Evolutionary conservation across 1,139 yeast genomes (phyloP).

Genomic region (Sugiyamaella novakii): DNA sequence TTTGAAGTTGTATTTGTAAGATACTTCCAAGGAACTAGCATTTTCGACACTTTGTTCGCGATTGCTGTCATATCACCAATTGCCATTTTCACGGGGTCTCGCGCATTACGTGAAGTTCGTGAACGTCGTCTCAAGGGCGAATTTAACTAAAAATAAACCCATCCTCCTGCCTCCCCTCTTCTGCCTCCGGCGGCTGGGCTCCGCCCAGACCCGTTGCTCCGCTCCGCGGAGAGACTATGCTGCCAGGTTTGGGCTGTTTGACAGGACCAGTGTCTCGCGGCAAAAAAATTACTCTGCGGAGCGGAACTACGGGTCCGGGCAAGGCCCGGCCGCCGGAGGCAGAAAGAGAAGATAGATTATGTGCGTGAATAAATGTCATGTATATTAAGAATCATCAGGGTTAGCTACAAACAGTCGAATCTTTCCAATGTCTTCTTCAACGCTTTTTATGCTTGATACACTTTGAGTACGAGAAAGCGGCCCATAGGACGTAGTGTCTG

Average conservation of each 20-base stretch:
- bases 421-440: constrained; percentile 45
- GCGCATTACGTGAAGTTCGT: constrained; percentile 49
- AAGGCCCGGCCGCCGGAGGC: too few relatives aligned
- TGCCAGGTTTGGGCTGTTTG: too few relatives aligned
- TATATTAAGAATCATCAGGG: constrained; percentile 51
- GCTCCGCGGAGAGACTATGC: background rate
- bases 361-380: too few relatives aligned
- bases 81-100: constrained; percentile 67
- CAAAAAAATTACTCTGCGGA: too few relatives aligned
- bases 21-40: constrained; percentile 71
- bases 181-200: constrained; percentile 14
- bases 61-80: constrained; percentile 56
- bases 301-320: too few relatives aligned
- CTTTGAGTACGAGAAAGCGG: constrained; percentile 27
- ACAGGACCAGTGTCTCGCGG: too few relatives aligned
- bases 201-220: background rate
- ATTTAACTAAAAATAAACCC: constrained; percentile 16
- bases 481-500: constrained; percentile 8
- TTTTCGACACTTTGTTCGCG: constrained; percentile 67
- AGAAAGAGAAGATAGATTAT: too few relatives aligned
- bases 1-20: constrained; percentile 64
- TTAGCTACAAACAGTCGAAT: constrained; percentile 66
- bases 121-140: constrained; percentile 33
- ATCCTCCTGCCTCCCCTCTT: background rate
- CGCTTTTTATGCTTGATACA: constrained; percentile 39